Base-by-base conservation (phyloP, 148 eudicot genomes). In the Rhododendron williamsianum region DNA sequence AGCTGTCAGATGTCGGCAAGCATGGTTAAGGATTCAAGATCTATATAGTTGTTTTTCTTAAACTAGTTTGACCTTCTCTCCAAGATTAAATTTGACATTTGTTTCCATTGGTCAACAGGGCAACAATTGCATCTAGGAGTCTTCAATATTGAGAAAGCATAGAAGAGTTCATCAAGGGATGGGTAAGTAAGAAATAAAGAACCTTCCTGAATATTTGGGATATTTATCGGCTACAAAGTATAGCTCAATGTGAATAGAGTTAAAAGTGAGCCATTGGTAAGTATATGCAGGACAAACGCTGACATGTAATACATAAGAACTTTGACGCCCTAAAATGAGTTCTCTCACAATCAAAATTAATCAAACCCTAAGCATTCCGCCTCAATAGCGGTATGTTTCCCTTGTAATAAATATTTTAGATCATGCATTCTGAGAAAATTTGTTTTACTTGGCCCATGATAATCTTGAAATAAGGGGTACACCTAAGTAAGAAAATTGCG, bases 1-100 rank as follows among this genome's bases (percentile, higher is more conserved):
- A 88, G 99, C 99, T 88, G 98, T 94, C 71, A 93, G 91, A 91
- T 96, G 99, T 83, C 92, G 96, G 72, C 95, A 93, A 83, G 97
- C 98, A 80, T 96, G 99, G 99, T 95, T 36, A 89, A 93, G 83
- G 25, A 18, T 80, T 80, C 3, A 84, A 81, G 16, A 65, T 85
- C 60, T 78, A 15, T 12, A 60, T 15, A 30, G 4, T 25, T 3
- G 19, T 25, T 38, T 81, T 25, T 46, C 71, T 60, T 16, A 45
- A 23, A 49, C 52, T 81, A n/a, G 36, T 74, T 65, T 65, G 25
- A 52, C 65, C 46, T 23, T 46, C 46, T 10, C 63, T 52, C 36
- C 43, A 8, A 82, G 82, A 33, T 73, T 27, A 81, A 85, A 58
- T 56, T 85, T 25, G 35, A 81, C 80, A 11, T 74, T 83, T 35